Percentiles rank a stretch among this genome's conserved stretches.
Conservation (phyloP, 1,284 basidiomycete species). For the Papiliotrema flavescens region DNA sequence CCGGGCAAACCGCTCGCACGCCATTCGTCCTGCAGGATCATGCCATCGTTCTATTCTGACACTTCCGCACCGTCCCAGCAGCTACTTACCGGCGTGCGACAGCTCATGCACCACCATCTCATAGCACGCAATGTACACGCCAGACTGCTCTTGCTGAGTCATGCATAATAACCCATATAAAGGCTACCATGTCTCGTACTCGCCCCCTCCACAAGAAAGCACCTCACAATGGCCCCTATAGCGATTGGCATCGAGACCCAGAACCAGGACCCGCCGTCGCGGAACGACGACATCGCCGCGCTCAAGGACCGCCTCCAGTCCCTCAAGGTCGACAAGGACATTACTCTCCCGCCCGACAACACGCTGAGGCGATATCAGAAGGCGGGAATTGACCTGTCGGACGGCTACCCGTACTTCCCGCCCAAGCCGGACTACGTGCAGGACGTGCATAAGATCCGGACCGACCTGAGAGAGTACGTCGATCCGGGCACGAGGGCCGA, state of each 20-base stretch:
- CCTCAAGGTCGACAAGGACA: constrained; percentile 9
- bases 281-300: constrained; percentile 14
- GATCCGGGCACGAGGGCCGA: constrained; percentile 39
- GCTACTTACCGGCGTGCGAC: too few species aligned
- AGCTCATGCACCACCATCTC: too few species aligned
- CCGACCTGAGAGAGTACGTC: constrained; percentile 28
- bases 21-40: too few species aligned
- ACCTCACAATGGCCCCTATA: constrained; percentile 17
- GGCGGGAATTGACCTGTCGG: constrained; percentile 36
- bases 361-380: constrained; percentile 32
- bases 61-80: too few species aligned
- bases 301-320: constrained; percentile 19
- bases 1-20: too few species aligned
- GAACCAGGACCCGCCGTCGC: not conserved
- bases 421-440: constrained; percentile 36
- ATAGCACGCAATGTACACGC: too few species aligned
- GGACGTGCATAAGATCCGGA: constrained; percentile 31
- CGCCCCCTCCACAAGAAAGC: too few species aligned
- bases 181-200: too few species aligned
- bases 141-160: too few species aligned
- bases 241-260: constrained; percentile 10
- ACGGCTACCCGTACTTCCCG: constrained; percentile 38
- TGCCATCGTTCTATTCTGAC: too few species aligned
- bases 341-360: constrained; percentile 31
- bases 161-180: too few species aligned